phyloP scores from a whole-genome alignment of 257 asterid genomes.

The Salvia splendens region DNA sequence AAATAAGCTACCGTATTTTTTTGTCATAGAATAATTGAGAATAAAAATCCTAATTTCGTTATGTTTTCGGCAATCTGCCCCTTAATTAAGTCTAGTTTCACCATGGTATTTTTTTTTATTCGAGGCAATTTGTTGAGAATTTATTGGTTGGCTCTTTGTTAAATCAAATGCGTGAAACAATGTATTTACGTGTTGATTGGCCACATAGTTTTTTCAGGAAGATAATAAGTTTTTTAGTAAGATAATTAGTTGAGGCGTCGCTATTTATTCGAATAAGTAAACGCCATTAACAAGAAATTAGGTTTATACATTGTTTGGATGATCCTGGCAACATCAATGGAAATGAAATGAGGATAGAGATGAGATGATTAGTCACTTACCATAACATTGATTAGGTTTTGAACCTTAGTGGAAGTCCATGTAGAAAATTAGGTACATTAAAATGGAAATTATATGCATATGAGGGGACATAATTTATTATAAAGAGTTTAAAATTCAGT shows the following conservation, averaged over 20 bases:
- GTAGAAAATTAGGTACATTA: slow-evolving; percentile 26
- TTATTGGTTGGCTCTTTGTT: background rate
- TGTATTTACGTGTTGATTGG: background rate
- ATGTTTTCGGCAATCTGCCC: no score
- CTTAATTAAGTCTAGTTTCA: background rate
- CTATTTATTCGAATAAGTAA: background rate
- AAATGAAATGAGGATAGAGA: background rate
- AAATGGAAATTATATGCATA: background rate
- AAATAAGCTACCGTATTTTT: no score
- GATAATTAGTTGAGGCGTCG: background rate
- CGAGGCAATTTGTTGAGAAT: background rate
- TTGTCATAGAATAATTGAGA: no score
- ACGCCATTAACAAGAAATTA: slow-evolving; percentile 4
- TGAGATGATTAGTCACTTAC: background rate
- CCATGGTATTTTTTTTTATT: background rate
- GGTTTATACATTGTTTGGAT: slow-evolving; percentile 29
- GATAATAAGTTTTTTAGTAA: background rate
- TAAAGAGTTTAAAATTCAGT: no score
- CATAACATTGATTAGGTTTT: background rate
- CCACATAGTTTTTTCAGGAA: background rate
- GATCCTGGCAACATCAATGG: background rate
- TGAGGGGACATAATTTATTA: no score
- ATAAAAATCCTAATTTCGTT: no score
- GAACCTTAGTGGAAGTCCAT: slow-evolving; percentile 29
- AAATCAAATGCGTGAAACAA: background rate